Evolutionary conservation across 148 eudicot genomes (phyloP).

Genomic region (Fagopyrum esculentum): DNA sequence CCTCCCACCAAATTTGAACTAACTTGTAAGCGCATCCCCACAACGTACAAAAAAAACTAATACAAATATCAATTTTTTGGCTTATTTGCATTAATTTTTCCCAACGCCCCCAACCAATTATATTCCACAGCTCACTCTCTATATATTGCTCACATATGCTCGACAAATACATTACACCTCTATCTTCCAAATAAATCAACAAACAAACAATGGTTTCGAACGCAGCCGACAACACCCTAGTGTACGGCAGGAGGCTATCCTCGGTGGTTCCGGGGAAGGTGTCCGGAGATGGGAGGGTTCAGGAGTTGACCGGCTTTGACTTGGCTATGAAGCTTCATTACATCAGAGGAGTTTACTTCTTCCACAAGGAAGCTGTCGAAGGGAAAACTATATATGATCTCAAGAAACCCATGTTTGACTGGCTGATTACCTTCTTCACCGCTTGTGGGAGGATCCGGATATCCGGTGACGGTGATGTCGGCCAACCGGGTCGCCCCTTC

Average conservation of each 20-base stretch:
- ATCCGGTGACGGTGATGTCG: conserved; percentile 11
- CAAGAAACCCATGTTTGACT: conserved; percentile 31
- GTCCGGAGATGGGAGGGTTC: conserved; percentile 28
- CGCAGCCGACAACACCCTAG: not conserved
- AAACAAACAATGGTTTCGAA: not conserved
- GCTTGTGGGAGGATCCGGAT: conserved; percentile 52
- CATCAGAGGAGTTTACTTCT: conserved; percentile 45
- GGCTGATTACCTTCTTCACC: conserved; percentile 25
- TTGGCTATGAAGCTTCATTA: conserved; percentile 62
- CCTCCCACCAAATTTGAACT: too few relatives aligned
- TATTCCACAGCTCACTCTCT: too few relatives aligned
- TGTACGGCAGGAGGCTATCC: conserved; percentile 24
- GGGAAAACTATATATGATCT: conserved; percentile 21
- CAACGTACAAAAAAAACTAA: too few relatives aligned
- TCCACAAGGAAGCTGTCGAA: conserved; percentile 20
- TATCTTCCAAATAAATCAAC: too few relatives aligned
- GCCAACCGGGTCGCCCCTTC: conserved; percentile 30
- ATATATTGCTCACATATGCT: too few relatives aligned
- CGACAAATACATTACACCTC: too few relatives aligned
- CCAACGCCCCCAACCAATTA: too few relatives aligned
- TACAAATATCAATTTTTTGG: too few relatives aligned
- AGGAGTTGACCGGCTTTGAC: conserved; percentile 42
- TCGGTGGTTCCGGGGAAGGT: conserved; percentile 52
- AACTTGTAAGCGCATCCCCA: too few relatives aligned
- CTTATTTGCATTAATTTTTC: too few relatives aligned